Evolutionary conservation across 2,329 filamentous ascomycete species (phyloP), one percentile per base, ranked within the genome.

Genomic region (Alternaria angustiovoidea): DNA sequence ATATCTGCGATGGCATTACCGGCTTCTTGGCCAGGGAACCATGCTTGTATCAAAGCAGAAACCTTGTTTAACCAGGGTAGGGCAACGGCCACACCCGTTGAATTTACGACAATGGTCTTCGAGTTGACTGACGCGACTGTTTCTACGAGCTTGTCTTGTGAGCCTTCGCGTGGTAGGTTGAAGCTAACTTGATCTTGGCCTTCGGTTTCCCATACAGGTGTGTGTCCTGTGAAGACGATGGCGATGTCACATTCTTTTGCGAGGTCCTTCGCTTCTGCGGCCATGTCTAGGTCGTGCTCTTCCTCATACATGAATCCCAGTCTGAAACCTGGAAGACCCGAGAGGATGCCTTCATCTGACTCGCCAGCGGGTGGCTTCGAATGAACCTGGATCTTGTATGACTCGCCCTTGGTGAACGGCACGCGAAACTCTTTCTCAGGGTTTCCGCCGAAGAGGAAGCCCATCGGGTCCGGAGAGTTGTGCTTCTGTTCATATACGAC

Each of bases 71-170:
- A 84, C 90, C 89, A 92, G 18, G 89, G 89, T 84, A 91, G 88
- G 2, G 85, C 84, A 16, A 91, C 85, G 0, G 91, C 91, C 0
- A 91, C 92, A 36, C 91, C 92, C 0, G 90, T 92, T 69, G 94
- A 91, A 73, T 92, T 88, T 2, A 94, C 89, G 2, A 95, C 87
- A 1, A 88, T 87, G 1, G 90, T 89, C 56, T 89, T 89, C 4
- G 88, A 82, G 75, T 94, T 93, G 0, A 84, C 89, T 0, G 83
- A 83, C 5, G 88, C 82, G 0, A 94, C 87, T 1, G 87, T 86
- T 12, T 83, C 75, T 68, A 94, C 91, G 5, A 92, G 83, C 38
- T 85, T 83, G 71, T 91, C 88, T 68, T 89, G 86, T 1, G 71
- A 73, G 80, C 85, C 44, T 81, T 85, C 36, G 14, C 71, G 72